phyloP scores from a whole-genome alignment of 139 green algal species.

The Picochlorum sp. region DNA sequence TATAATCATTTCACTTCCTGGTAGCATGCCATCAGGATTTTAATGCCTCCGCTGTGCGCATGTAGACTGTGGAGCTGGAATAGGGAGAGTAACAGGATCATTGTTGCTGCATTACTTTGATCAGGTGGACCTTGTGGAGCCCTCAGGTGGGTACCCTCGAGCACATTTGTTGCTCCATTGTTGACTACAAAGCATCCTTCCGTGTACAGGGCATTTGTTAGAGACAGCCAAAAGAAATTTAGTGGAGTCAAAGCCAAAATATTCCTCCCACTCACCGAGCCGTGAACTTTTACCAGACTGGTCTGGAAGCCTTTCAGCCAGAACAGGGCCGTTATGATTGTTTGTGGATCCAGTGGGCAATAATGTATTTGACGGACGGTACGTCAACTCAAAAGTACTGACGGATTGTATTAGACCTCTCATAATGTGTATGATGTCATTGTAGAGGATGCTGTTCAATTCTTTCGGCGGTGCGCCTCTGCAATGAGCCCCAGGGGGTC shows the following conservation, averaged over 20 bases:
- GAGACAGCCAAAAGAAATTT: conserved; percentile 30
- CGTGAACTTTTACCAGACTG: conserved; percentile 33
- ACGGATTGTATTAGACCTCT: too few relatives aligned
- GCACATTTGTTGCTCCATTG: too few relatives aligned
- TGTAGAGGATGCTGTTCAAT: conserved; percentile 53
- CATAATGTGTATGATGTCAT: background rate
- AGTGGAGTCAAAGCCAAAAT: background rate
- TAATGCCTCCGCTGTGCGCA: background rate
- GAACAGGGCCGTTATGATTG: conserved; percentile 55
- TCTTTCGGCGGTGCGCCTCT: conserved; percentile 55
- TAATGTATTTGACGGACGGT: conserved; percentile 90
- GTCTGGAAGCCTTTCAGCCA: conserved; percentile 52
- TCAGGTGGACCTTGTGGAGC: conserved; percentile 85
- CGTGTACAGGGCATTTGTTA: conserved; percentile 34
- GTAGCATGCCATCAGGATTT: background rate
- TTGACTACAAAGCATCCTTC: background rate
- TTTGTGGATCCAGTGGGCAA: conserved; percentile 76
- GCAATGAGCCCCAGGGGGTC: conserved; percentile 65
- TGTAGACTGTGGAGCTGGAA: conserved; percentile 83
- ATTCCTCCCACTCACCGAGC: conserved; percentile 24
- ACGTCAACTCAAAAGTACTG: conserved; percentile 8
- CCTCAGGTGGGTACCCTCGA: conserved; percentile 14
- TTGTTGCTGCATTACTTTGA: conserved; percentile 81
- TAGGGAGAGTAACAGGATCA: conserved; percentile 79
- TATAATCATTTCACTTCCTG: background rate